Evolutionary conservation across 2,329 filamentous ascomycete genomes (phyloP).

Genomic region (Penicillium janthinellum): DNA sequence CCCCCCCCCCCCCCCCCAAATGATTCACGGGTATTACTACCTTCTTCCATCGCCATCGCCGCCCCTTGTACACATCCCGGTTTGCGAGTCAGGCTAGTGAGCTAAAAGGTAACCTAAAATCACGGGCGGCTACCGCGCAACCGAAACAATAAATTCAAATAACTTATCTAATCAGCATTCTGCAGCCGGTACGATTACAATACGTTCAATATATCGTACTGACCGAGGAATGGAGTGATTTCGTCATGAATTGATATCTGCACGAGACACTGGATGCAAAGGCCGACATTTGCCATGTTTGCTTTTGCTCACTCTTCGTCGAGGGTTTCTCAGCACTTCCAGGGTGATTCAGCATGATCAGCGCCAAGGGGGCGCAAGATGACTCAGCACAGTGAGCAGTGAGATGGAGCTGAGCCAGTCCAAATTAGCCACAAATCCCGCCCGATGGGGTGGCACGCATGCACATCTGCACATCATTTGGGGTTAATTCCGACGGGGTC

Average conservation of each 20-base stretch:
- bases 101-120: slow-evolving; percentile 12
- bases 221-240: neutral
- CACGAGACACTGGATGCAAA: slow-evolving; percentile 1
- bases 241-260: neutral
- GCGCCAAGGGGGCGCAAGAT: slow-evolving; percentile 16
- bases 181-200: neutral
- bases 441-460: slow-evolving; percentile 4
- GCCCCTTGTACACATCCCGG: neutral
- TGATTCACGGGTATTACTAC: neutral
- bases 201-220: neutral
- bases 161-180: neutral
- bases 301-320: slow-evolving; percentile 7
- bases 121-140: slow-evolving; percentile 26
- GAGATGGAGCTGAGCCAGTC: slow-evolving; percentile 3
- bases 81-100: neutral
- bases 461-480: slow-evolving; percentile 13
- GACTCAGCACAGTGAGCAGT: slow-evolving; percentile 2
- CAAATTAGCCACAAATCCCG: slow-evolving; percentile 16
- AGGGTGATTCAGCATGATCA: slow-evolving; percentile 25
- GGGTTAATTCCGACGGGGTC: neutral
- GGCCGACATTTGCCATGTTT: slow-evolving; percentile 10
- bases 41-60: neutral
- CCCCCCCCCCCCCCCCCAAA: neutral
- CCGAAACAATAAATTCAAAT: neutral
- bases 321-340: neutral